Percentiles rank a stretch among this genome's conserved stretches.
Evolutionary conservation across 768 basidiomycete species (phyloP).

Genomic region (Phylloporus sp.): DNA sequence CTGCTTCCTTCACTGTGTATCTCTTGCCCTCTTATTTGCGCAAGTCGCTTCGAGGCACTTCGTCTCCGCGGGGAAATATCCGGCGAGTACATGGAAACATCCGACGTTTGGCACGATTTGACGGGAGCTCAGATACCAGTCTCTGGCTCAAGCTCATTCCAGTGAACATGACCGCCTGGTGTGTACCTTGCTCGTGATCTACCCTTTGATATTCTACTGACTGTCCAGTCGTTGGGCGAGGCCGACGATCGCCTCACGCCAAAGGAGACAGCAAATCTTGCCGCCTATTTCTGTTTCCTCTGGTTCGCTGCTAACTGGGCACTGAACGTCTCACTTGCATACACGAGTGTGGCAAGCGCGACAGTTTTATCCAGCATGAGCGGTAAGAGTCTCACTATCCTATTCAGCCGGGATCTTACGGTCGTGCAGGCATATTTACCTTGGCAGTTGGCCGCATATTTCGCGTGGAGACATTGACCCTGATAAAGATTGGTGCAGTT

Average conservation of each 20-base stretch:
- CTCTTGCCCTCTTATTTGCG: constrained; percentile 57
- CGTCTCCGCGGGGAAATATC: constrained; percentile 2
- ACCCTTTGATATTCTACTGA: constrained; percentile 6
- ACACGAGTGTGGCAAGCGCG: constrained; percentile 91
- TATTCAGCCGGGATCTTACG: background rate
- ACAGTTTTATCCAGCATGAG: constrained; percentile 88
- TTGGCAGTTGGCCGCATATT: constrained; percentile 78
- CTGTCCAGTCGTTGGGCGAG: constrained; percentile 5
- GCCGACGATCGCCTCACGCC: constrained; percentile 45
- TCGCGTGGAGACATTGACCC: constrained; percentile 70
- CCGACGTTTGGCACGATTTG: background rate
- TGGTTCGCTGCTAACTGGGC: constrained; percentile 97
- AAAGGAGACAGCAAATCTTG: constrained; percentile 71
- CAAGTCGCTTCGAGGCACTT: constrained; percentile 13
- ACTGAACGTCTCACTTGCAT: constrained; percentile 75
- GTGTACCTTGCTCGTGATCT: background rate
- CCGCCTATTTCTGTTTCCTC: constrained; percentile 74
- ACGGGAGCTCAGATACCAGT: constrained; percentile 22
- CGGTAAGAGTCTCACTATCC: constrained; percentile 44
- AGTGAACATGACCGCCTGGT: constrained; percentile 18
- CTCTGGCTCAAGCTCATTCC: constrained; percentile 15
- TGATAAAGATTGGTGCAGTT: constrained; percentile 73
- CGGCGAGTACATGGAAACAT: constrained; percentile 5
- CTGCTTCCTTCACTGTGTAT: constrained; percentile 82
- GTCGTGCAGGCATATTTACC: constrained; percentile 80